Evolutionary conservation across 2,329 filamentous ascomycete genomes (phyloP).

Genomic region (Cytospora paraplurivora): DNA sequence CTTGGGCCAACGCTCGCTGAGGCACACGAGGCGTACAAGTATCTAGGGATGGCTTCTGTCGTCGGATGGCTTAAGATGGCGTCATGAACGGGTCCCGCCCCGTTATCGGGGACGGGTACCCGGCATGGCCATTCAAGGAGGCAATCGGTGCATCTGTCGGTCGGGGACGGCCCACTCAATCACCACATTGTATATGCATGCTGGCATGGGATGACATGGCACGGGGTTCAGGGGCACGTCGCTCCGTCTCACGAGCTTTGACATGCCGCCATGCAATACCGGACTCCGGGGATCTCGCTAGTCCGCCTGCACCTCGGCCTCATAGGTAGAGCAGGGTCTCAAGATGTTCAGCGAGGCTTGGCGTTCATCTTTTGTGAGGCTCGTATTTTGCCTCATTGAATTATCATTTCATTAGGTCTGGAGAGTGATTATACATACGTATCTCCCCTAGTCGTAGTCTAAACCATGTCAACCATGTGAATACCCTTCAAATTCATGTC

Average conservation of each 20-base stretch:
- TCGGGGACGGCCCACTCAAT: constrained; percentile 3
- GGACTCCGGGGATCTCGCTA: background rate
- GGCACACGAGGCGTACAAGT: background rate
- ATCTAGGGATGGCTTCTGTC: background rate
- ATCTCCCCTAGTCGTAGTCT: constrained; percentile 11
- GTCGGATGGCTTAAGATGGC: constrained; percentile 3
- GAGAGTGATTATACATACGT: constrained; percentile 24
- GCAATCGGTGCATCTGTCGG: constrained; percentile 2
- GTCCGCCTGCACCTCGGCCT: background rate
- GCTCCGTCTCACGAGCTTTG: background rate
- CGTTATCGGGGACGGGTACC: constrained; percentile 12
- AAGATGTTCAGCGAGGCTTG: background rate
- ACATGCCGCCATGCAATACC: background rate
- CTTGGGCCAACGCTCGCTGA: no score
- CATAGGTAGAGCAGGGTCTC: background rate
- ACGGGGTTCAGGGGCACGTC: background rate
- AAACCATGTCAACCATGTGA: constrained; percentile 14
- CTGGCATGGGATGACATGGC: background rate
- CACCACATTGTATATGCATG: background rate
- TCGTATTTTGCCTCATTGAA: constrained; percentile 16
- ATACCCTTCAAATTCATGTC: constrained; percentile 8
- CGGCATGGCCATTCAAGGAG: background rate
- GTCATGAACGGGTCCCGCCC: constrained; percentile 19
- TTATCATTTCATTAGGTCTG: constrained; percentile 27
- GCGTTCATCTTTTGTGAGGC: background rate